phyloP scores from a whole-genome alignment of 129 eudicot species.

The Chrysanthemum makinoi region DNA sequence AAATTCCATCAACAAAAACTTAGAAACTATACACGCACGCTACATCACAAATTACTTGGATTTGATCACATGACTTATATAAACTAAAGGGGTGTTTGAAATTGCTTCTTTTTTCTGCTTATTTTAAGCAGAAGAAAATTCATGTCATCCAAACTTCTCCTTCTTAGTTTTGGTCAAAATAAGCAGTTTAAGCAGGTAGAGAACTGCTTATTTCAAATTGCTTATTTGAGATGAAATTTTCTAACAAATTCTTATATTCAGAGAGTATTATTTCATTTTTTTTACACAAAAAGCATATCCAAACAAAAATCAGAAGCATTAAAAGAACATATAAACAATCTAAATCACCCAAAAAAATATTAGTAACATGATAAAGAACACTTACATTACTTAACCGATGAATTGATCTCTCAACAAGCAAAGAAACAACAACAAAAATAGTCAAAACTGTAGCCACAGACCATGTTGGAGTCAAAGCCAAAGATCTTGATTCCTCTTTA shows the following conservation, averaged over 20 bases:
- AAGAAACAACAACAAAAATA: conserved; percentile 86
- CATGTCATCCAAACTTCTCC: too few species aligned
- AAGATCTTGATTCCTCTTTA: conserved; percentile 69
- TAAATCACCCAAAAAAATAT: neutral
- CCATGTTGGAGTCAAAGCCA: conserved; percentile 99
- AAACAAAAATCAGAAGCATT: neutral
- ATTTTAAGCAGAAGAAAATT: too few species aligned
- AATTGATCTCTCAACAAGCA: conserved; percentile 94
- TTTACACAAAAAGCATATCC: too few species aligned
- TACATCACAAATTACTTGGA: neutral
- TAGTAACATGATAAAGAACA: conserved; percentile 3
- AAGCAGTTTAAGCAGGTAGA: too few species aligned
- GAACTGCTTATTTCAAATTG: too few species aligned
- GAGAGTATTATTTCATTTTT: too few species aligned
- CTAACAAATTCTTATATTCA: too few species aligned
- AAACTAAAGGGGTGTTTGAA: neutral
- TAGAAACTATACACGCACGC: neutral
- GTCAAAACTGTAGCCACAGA: conserved; percentile 97
- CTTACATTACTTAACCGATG: conserved; percentile 88
- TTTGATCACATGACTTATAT: neutral
- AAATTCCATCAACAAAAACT: neutral
- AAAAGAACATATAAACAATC: neutral
- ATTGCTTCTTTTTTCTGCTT: too few species aligned
- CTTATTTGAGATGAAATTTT: too few species aligned
- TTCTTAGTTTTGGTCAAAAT: too few species aligned